Evolutionary conservation across 2,329 filamentous ascomycete genomes (phyloP), one percentile per base, ranked within the genome.

Genomic region (Thielaviopsis ethacetica): DNA sequence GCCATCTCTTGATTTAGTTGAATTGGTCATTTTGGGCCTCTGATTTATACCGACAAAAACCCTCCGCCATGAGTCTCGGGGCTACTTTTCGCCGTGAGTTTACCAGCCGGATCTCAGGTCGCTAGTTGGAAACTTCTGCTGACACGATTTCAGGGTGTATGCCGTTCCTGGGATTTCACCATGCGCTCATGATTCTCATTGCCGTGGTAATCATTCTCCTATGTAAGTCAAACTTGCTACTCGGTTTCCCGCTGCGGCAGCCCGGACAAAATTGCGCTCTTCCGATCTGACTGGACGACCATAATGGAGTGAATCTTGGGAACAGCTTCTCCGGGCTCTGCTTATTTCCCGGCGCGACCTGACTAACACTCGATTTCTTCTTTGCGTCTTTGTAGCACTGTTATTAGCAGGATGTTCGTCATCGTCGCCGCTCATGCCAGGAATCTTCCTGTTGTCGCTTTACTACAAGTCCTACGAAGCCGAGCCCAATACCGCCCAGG

Each of bases 151-250:
- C 62, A 83, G 82, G 81, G 68, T 81, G 79, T 65, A 73, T 86
- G 69, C 83, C 83, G 65, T 85, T 86, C 68, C 76, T 86, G 61
- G 83, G 83, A 64, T 85, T 85, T 68, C 83, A 85, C 69, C 82
- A 98, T 82, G 86, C 97, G 64, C 81, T 98, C 71, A 98, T 98
- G 93, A 89, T 98, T 66, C 75, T 98, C 65, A 95, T 98, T 68
- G 91, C 88, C 59, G 76, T 96, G 61, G 82, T 91, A 53, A 95
- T 98, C 68, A 95, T 98, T 71, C 76, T 98, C 69, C 78, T 98
- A 65, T 97, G 91, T 95, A 77, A 75, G 89, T 79, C 34, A n/a
- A 27, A 59, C 38, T 58, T 56, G 60, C 12, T 13, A 22, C 15
- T 61, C 53, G 17, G 10, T 44, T n/a, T 5, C 4, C 38, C 17